Conservation (phyloP, 2,329 filamentous ascomycete species). For the Diaporthe sp. region DNA sequence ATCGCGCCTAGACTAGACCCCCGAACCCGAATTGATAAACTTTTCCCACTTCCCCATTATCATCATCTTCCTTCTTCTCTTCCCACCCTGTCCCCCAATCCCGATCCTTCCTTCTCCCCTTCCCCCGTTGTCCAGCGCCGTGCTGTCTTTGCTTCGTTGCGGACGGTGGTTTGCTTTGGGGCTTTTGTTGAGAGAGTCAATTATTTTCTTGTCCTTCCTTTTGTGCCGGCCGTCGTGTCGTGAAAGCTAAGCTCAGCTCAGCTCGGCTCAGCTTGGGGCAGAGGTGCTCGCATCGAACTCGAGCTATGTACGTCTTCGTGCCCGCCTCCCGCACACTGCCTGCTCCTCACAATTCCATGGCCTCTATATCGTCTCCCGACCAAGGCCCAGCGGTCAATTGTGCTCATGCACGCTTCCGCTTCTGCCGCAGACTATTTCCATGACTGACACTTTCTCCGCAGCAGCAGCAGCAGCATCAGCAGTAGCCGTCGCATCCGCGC, state of each 20-base stretch:
- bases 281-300: neutral
- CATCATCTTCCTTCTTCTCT: conserved; percentile 27
- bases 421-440: neutral
- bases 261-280: conserved; percentile 17
- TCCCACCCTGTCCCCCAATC: conserved; percentile 14
- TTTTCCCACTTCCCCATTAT: conserved; percentile 42
- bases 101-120: conserved; percentile 41
- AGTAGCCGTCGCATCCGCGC: conserved; percentile 6
- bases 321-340: neutral
- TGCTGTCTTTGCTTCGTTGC: conserved; percentile 33
- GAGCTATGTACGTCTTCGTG: conserved; percentile 6
- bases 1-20: conserved; percentile 39
- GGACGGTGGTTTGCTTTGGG: conserved; percentile 36
- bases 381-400: neutral
- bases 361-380: neutral
- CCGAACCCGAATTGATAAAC: conserved; percentile 46
- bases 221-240: conserved; percentile 28
- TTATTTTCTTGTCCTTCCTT: conserved; percentile 43
- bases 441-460: neutral
- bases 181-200: conserved; percentile 28
- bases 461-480: neutral
- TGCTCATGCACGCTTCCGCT: neutral
- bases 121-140: conserved; percentile 36
- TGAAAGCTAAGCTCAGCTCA: conserved; percentile 15
- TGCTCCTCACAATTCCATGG: neutral